Evolutionary conservation across 805 yeast genomes (phyloP).

Genomic region (Lachancea sp.): DNA sequence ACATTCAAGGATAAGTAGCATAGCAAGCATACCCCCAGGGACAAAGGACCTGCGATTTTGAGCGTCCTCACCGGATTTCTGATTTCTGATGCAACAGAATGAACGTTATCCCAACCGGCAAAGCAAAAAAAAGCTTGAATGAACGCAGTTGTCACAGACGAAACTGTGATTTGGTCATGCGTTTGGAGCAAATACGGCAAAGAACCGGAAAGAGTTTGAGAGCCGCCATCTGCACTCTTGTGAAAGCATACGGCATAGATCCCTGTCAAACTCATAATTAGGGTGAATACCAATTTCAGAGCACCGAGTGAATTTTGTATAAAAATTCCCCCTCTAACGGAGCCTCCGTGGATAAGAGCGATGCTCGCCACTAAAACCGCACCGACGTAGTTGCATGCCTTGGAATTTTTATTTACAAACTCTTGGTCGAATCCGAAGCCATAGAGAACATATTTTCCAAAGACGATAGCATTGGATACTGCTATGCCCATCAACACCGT

Average conservation of each 20-base stretch:
- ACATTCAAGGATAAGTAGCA: conserved; percentile 48
- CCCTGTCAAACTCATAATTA: conserved; percentile 51
- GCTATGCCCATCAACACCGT: conserved; percentile 51
- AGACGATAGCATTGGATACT: conserved; percentile 49
- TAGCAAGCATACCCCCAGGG: conserved; percentile 41
- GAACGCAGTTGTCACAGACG: conserved; percentile 49
- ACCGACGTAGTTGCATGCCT: conserved; percentile 39
- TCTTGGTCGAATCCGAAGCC: conserved; percentile 39
- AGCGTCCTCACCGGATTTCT: conserved; percentile 52
- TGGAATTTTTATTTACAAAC: conserved; percentile 33
- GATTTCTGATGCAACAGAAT: conserved; percentile 55
- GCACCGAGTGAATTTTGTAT: conserved; percentile 60
- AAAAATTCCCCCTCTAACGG: conserved; percentile 52
- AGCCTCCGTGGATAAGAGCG: conserved; percentile 47
- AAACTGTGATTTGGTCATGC: conserved; percentile 31
- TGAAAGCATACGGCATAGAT: conserved; percentile 46
- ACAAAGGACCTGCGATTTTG: conserved; percentile 54
- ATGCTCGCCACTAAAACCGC: conserved; percentile 34
- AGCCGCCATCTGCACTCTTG: conserved; percentile 19
- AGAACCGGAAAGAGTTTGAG: conserved; percentile 25
- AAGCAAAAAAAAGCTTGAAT: conserved; percentile 54
- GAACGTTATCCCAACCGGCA: conserved; percentile 60
- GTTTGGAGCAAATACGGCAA: conserved; percentile 21
- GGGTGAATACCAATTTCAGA: conserved; percentile 50
- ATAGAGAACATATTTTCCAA: conserved; percentile 53